These are phyloP conservation scores for Phyllosticta paracitricarpa DNA, from an alignment of 2,329 filamentous ascomycete genomes.

Conservation along the genomic window DNA sequence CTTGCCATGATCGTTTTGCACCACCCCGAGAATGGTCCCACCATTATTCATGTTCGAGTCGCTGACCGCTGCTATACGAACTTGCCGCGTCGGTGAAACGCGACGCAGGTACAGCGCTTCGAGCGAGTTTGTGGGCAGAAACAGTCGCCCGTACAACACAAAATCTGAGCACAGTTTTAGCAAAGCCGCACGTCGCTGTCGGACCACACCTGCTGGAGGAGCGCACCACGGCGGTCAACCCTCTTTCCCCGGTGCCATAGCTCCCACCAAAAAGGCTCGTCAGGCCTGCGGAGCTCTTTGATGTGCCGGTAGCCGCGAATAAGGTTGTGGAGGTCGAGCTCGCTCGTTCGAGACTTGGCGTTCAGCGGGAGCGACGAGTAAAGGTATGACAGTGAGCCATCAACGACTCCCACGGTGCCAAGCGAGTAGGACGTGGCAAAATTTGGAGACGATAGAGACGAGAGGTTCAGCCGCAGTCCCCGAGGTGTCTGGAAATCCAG, in stretches of 20 bases:
- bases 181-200: conserved; percentile 8
- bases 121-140: conserved; percentile 73
- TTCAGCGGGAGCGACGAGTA: conserved; percentile 78
- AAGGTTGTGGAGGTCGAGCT: conserved; percentile 66
- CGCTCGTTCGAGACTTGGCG: conserved; percentile 57
- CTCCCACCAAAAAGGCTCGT: conserved; percentile 43
- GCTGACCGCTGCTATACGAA: conserved; percentile 72
- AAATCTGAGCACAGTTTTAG: conserved; percentile 36
- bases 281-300: conserved; percentile 49
- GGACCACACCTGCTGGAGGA: conserved; percentile 7
- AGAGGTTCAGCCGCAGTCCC: conserved; percentile 76
- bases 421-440: conserved; percentile 93
- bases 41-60: conserved; percentile 62
- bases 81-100: conserved; percentile 64
- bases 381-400: conserved; percentile 94
- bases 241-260: conserved; percentile 42
- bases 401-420: conserved; percentile 79
- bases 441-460: conserved; percentile 82
- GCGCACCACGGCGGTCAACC: conserved; percentile 38
- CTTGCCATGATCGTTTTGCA: conserved; percentile 75
- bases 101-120: conserved; percentile 78
- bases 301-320: conserved; percentile 77
- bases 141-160: conserved; percentile 67
- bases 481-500: conserved; percentile 81
- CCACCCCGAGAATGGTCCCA: conserved; percentile 61